Conservation (phyloP, 257 asterid genomes). For the Ballota nigra region DNA sequence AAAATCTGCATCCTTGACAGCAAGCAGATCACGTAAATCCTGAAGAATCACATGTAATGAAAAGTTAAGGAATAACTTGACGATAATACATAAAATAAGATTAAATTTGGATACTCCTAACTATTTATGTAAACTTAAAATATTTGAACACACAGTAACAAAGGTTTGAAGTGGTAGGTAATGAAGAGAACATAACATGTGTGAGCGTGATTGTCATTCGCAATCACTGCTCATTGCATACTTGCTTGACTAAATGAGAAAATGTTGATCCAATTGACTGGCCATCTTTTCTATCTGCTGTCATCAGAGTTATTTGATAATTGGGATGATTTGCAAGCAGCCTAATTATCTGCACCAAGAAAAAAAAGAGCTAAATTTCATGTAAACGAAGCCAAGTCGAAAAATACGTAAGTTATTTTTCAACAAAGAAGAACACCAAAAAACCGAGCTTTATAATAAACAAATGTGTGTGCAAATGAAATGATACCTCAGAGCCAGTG, state of each 20-base stretch:
- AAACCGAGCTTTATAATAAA: neutral
- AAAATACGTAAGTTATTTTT: neutral
- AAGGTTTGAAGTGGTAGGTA: neutral
- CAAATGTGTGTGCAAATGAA: neutral
- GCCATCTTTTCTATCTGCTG: conserved; percentile 97
- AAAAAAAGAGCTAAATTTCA: neutral
- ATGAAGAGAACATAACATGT: neutral
- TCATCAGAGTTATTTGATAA: conserved; percentile 71
- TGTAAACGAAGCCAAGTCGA: too few relatives aligned
- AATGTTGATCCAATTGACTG: conserved; percentile 84
- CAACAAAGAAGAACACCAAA: neutral
- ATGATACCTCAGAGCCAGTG: conserved; percentile 77
- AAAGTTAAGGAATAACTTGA: neutral
- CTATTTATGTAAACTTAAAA: neutral
- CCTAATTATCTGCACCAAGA: conserved; percentile 66
- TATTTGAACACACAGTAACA: too few relatives aligned
- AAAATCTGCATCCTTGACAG: conserved; percentile 87
- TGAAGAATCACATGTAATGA: conserved; percentile 20
- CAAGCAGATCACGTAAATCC: conserved; percentile 83
- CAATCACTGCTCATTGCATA: conserved; percentile 24
- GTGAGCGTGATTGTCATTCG: neutral
- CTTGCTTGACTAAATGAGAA: conserved; percentile 80
- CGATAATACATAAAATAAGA: neutral
- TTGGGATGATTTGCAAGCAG: conserved; percentile 74
- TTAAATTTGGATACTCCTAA: neutral